Base-by-base conservation (phyloP, 345 rosid species). In the Bruguiera sexangula region DNA sequence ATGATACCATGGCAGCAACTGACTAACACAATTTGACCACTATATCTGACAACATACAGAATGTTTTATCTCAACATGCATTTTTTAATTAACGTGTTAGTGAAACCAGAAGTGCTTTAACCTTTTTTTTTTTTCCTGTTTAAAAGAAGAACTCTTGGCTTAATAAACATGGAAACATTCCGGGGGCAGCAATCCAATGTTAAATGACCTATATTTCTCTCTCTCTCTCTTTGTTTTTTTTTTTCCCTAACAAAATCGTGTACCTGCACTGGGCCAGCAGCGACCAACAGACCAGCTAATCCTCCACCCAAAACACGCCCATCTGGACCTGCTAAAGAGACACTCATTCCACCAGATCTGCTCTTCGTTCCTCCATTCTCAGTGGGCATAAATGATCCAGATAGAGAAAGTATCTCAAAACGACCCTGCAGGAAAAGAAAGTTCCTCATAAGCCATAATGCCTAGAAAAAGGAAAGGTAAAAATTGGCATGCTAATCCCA, bases 191-290 rank as follows among this genome's bases (percentile, higher is more conserved):
- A 13, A 43, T 43, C 18, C 15, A 43, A 11, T 43, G 16, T 11
- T 11, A 11, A 43, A 43, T 21, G 20, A 7, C 16, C 13, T 30
- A 15, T 19, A 46, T 46, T 29, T 21, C 24, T 8, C 15, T 20
- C 29, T 54, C 18, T 8, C 5, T 63, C 13, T 27, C 1, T 70
- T 31, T 19, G 3, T 53, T 32, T 34, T 62, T 2, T 15, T 10
- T 13, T 34, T 24, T 6, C 6, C 20, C 1, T 22, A 37, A 62
- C 34, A 68, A 29, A 51, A 60, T 60, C 4, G 10, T 31, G 16
- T 82, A 88, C 99, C 98, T 88, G 94, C 62, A 95, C 99, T 4
- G 98, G 94, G 63, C 96, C 94, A 37, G 98, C 98, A 24, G 99
- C 97, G 16, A 92, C 73, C 80, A 96, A 78, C 66, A 90, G 76